Conservation (phyloP, 2,329 filamentous ascomycete species). For the Fusarium bulbicola region DNA sequence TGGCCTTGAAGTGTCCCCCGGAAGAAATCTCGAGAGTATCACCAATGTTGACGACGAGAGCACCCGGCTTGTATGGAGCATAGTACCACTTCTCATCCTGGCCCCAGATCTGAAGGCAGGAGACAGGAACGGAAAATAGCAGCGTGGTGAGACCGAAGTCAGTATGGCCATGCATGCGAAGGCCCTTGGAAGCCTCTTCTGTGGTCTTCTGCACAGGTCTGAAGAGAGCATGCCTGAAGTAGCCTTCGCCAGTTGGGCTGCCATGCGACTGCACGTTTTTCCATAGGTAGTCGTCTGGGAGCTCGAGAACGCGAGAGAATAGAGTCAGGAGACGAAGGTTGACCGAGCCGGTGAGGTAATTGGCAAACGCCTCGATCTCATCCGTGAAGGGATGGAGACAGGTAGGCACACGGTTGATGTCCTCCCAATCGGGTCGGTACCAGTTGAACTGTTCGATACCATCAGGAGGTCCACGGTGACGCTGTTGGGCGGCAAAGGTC, state of each 20-base stretch:
- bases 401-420: constrained; percentile 53
- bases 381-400: constrained; percentile 51
- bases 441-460: constrained; percentile 65
- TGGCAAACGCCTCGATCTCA: constrained; percentile 30
- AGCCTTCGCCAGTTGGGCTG: constrained; percentile 32
- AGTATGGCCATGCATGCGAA: constrained; percentile 33
- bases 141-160: constrained; percentile 29
- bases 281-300: constrained; percentile 35
- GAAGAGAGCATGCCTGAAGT: constrained; percentile 34
- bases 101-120: constrained; percentile 36
- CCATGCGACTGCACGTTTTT: constrained; percentile 35
- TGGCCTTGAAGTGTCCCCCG: constrained; percentile 35
- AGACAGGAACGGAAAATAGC: constrained; percentile 32
- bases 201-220: constrained; percentile 29
- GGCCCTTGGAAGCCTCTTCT: constrained; percentile 31
- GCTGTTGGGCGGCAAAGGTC: constrained; percentile 34
- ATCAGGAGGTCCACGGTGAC: constrained; percentile 53
- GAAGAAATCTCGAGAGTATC: constrained; percentile 33
- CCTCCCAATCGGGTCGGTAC: constrained; percentile 58
- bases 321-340: constrained; percentile 34
- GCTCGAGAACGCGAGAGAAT: constrained; percentile 32
- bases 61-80: constrained; percentile 32
- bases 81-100: constrained; percentile 35
- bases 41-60: constrained; percentile 34
- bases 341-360: constrained; percentile 32